Percentiles rank a stretch among this genome's conserved stretches.
Conservation (phyloP, 257 asterid genomes). For the Plantago major region DNA sequence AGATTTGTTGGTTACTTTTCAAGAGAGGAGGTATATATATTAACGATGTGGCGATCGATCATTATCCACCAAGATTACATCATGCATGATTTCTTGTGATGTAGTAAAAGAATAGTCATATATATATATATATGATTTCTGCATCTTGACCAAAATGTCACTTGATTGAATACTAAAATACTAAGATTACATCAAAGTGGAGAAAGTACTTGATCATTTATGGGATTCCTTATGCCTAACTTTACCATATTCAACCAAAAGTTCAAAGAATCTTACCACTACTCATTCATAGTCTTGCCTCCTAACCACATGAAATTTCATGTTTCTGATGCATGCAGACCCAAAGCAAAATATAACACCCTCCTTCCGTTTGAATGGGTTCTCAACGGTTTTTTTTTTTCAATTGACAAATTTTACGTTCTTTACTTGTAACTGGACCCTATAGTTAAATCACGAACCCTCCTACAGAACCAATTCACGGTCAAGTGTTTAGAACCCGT, state of each 20-base stretch:
- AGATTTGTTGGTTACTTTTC: constrained; percentile 7
- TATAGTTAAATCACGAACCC: no score
- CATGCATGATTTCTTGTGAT: constrained; percentile 22
- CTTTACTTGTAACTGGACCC: no score
- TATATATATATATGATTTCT: constrained; percentile 4
- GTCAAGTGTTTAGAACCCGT: no score
- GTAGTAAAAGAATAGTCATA: constrained; percentile 1
- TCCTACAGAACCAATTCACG: no score
- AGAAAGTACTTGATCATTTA: constrained; percentile 12
- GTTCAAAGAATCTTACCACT: not conserved
- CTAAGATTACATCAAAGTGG: constrained; percentile 25
- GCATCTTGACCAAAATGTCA: constrained; percentile 9
- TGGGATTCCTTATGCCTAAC: constrained; percentile 30
- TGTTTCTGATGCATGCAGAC: not conserved
- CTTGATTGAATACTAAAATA: constrained; percentile 22
- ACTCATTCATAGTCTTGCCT: not conserved
- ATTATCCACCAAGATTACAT: constrained; percentile 18
- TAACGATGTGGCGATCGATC: constrained; percentile 22
- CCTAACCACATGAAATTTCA: not conserved
- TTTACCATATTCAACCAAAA: constrained; percentile 1
- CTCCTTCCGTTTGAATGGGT: no score
- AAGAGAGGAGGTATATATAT: constrained; percentile 1
- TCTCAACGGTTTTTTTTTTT: no score
- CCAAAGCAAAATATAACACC: no score
- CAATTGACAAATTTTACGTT: no score